Conservation (phyloP, 1,284 basidiomycete genomes). For the Farysia itapuensis region DNA sequence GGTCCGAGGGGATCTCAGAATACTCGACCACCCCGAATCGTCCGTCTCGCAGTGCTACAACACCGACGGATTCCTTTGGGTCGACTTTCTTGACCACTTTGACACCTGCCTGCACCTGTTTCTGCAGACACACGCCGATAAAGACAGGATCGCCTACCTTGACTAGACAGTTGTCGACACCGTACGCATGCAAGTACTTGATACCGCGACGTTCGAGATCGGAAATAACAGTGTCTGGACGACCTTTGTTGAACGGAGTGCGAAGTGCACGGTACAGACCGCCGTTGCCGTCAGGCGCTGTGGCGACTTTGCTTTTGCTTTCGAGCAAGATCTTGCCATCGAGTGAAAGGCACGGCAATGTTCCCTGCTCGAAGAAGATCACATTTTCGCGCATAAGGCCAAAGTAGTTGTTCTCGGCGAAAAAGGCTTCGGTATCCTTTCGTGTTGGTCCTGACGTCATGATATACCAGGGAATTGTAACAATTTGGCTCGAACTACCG, state of each 20-base stretch:
- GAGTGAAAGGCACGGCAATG: conserved; percentile 88
- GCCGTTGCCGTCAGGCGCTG: conserved; percentile 96
- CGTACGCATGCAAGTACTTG: conserved; percentile 89
- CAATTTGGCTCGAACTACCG: conserved; percentile 65
- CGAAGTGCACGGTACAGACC: conserved; percentile 93
- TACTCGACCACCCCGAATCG: conserved; percentile 95
- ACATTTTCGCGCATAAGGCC: conserved; percentile 80
- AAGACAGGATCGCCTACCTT: conserved; percentile 95
- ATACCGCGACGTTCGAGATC: conserved; percentile 78
- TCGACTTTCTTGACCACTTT: conserved; percentile 91
- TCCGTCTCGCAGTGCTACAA: conserved; percentile 79
- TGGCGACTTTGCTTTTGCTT: conserved; percentile 74
- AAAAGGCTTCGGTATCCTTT: conserved; percentile 81
- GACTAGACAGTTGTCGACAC: conserved; percentile 99
- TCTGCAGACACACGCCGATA: conserved; percentile 85
- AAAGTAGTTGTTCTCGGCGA: conserved; percentile 77
- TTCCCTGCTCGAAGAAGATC: conserved; percentile 98
- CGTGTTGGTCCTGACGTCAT: conserved; percentile 98
- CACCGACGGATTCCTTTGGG: conserved; percentile 90
- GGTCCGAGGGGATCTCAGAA: conserved; percentile 86
- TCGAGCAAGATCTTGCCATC: conserved; percentile 93
- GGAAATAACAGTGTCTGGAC: conserved; percentile 72
- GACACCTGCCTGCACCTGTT: conserved; percentile 83
- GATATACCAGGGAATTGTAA: conserved; percentile 89
- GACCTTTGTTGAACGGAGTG: conserved; percentile 66